Evolutionary conservation across 1,284 basidiomycete species (phyloP).

Genomic region (Papiliotrema nemorosa): DNA sequence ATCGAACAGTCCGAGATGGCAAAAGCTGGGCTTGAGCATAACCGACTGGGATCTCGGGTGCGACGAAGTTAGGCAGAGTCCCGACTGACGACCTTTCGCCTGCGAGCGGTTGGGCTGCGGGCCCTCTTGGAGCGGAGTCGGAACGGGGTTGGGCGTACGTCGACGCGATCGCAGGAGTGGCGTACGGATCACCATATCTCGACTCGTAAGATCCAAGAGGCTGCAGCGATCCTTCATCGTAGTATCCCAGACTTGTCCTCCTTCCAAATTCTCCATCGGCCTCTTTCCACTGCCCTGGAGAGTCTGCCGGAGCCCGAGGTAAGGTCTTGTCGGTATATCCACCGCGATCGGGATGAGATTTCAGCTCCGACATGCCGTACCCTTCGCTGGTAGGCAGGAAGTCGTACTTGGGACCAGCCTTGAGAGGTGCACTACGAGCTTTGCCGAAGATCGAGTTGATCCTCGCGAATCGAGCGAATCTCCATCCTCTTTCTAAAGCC

Average conservation of each 20-base stretch:
- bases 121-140: too few relatives aligned
- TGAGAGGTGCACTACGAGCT: conserved; percentile 1
- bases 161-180: not conserved
- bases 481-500: conserved; percentile 62
- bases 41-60: conserved; percentile 39
- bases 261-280: conserved; percentile 5
- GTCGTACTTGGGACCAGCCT: conserved; percentile 21
- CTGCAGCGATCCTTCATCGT: conserved; percentile 32
- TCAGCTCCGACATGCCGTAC: conserved; percentile 21
- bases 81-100: too few relatives aligned
- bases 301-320: conserved; percentile 13
- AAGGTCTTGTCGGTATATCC: conserved; percentile 23
- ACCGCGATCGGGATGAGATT: conserved; percentile 4
- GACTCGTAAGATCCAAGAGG: conserved; percentile 27
- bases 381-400: conserved; percentile 13
- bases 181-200: conserved; percentile 4
- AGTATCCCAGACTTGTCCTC: conserved; percentile 13
- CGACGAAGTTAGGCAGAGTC: not conserved
- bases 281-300: not conserved
- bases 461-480: conserved; percentile 61
- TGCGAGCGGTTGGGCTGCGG: too few relatives aligned
- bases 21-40: conserved; percentile 74
- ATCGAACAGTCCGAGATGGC: conserved; percentile 70
- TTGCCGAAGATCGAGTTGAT: conserved; percentile 57
- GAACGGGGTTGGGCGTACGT: not conserved